Percentiles rank a stretch among this genome's conserved stretches.
Conservation (phyloP, 768 basidiomycete species). For the Tulasnella sp. region DNA sequence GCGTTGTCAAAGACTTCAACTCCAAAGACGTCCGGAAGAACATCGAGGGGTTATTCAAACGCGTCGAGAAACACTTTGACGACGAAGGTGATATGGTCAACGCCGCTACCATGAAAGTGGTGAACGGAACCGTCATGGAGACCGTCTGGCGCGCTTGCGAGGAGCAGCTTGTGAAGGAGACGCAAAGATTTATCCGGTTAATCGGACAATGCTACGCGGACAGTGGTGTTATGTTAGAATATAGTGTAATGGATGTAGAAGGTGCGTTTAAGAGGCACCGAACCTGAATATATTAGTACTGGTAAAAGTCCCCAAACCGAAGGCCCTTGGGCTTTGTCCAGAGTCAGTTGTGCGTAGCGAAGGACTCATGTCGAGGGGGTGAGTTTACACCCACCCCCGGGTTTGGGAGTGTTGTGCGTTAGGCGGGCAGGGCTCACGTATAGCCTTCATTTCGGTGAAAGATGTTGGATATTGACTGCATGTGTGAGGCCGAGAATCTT, state of each 20-base stretch:
- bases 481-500: too few species aligned
- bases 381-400: too few species aligned
- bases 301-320: too few species aligned
- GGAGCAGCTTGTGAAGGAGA: slow-evolving; percentile 63
- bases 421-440: too few species aligned
- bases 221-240: slow-evolving; percentile 60
- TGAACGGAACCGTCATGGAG: slow-evolving; percentile 43
- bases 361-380: too few species aligned
- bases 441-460: too few species aligned
- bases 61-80: slow-evolving; percentile 88
- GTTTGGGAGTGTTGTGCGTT: too few species aligned
- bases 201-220: slow-evolving; percentile 74
- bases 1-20: slow-evolving; percentile 71
- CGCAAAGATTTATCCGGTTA: slow-evolving; percentile 51
- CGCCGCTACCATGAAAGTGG: slow-evolving; percentile 21
- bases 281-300: not conserved
- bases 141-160: slow-evolving; percentile 89
- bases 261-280: slow-evolving; percentile 60
- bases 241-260: slow-evolving; percentile 61
- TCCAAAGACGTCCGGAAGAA: slow-evolving; percentile 83
- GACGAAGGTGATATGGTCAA: slow-evolving; percentile 41
- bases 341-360: too few species aligned
- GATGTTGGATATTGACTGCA: too few species aligned
- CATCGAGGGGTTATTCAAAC: slow-evolving; percentile 72
- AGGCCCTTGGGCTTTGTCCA: too few species aligned